Base-by-base conservation (phyloP, 345 rosid species). In the Corymbia maculata region DNA sequence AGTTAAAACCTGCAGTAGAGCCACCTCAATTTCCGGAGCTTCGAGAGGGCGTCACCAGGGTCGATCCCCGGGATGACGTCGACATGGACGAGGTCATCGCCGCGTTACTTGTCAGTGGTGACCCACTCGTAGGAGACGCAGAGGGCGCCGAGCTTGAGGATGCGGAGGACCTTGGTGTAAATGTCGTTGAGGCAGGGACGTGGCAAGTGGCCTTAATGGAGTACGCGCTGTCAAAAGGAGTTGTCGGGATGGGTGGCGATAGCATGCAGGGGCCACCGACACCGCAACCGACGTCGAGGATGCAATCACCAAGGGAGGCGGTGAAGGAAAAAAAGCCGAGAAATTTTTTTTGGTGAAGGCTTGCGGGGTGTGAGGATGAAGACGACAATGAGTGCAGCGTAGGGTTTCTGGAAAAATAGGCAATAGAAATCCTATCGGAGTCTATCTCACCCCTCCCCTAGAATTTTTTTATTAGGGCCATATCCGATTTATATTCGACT, bases 191-290 rank as follows among this genome's bases (percentile, higher is more conserved):
- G 93, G 88, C 93, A 12, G 99, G 99, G 91, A 99, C 99, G 95
- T 97, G 99, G 59, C 99, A 97, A 3, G 99, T 97, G 5, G 99
- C 99, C 82, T 97, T 99, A 45, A 97, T 96, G 0, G 99, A 94
- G 95, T 96, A 97, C 64, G 99, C 99, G 68, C 98, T 99, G 89
- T 97, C 99, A 92, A 96, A 96, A 97, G 91, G 93, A 93, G 91
- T 87, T 87, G 24, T 95, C 98, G 90, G 89, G 85, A 97, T 96
- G 70, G 99, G 99, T 98, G 4, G 96, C 97, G 15, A 97, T 99
- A 4, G 42, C 52, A 95, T 96, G 89, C 98, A 97, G 0, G 93
- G 93, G 17, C 93, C 89, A 15, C 99, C 99, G 3, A 97, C 97
- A 4, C 99, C 99, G 47, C 99, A 97, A 10, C 99, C 99, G 1